Evolutionary conservation across 2,329 filamentous ascomycete species (phyloP), one percentile per base, ranked within the genome.

Genomic region (Ambrosiella cleistominuta): DNA sequence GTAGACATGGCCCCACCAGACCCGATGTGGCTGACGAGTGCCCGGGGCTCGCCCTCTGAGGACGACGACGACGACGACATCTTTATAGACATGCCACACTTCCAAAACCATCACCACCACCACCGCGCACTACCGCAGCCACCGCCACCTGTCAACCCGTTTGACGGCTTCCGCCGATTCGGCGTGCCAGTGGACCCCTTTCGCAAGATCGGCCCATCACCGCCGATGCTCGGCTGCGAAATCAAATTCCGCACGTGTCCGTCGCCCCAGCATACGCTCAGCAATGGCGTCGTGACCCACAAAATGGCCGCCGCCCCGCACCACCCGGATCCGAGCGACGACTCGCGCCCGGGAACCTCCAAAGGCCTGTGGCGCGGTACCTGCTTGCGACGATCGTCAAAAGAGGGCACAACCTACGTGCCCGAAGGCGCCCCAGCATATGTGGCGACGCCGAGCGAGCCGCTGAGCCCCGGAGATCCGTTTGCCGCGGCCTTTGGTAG

Each of bases 221-320:
- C 91, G 45, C 91, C 91, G 8, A 94, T 97, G 89, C 79, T 95
- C 9, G 91, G 91, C 58, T 72, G 75, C 59, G 86, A 95, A 63
- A 78, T 97, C 57, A 74, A 76, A 35, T 95, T 96, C 67, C 86
- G 88, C 39, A 80, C 79, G 67, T 95, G 88, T 67, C 76, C 78
- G 8, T 95, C 90, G 35, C 91, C 91, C 5, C 84, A 91, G 68
- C 80, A 83, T 57, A 94, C 89, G 13, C 38, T 57, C 17, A 54
- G 45, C 13, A 53, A 55, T 12, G 27, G 39, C 3, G 39, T 52
- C 3, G 50, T 37, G 38, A 37, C 42, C 6, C 57, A 39, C 9
- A 9, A n/a, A 19, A 37, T 15, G 7, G 17, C 12, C 9, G 40
- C 15, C 7, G 35, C 11, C 7, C 27, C 3, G 27, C 4, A 27